Conservation (phyloP, 208 protist species). For the Angomonas ambiguus region DNA sequence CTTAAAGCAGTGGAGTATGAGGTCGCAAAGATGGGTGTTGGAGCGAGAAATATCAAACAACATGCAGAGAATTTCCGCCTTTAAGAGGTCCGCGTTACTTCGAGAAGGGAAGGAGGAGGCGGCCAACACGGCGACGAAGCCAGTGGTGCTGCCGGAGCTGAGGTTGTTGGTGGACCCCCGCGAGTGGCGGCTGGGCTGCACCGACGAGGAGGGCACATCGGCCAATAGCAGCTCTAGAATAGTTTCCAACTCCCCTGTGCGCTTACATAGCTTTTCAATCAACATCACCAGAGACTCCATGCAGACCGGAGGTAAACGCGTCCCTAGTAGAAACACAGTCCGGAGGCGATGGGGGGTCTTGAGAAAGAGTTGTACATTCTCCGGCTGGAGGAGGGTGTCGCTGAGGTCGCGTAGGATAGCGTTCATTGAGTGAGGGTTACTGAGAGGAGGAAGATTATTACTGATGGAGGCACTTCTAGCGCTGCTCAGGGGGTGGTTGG, state of each 20-base stretch:
- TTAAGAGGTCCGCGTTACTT: slow-evolving; percentile 35
- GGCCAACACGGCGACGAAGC: no score
- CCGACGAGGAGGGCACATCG: slow-evolving; percentile 8
- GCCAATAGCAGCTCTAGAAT: slow-evolving; percentile 54
- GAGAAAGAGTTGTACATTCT: slow-evolving; percentile 67
- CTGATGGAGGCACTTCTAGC: no score
- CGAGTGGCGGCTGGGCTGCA: no score
- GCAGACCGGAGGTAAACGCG: slow-evolving; percentile 60
- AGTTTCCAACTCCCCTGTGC: slow-evolving; percentile 49
- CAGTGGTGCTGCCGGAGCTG: no score
- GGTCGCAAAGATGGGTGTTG: slow-evolving; percentile 59
- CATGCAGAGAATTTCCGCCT: slow-evolving; percentile 81
- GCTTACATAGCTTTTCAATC: slow-evolving; percentile 83
- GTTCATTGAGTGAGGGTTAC: background rate
- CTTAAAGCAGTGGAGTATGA: slow-evolving; percentile 54
- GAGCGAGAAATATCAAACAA: slow-evolving; percentile 82
- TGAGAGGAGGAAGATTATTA: background rate
- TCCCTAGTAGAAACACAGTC: slow-evolving; percentile 44
- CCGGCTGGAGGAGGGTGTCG: slow-evolving; percentile 49
- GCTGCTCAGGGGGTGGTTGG: no score
- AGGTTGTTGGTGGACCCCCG: no score
- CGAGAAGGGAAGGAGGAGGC: no score
- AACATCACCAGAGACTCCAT: slow-evolving; percentile 71
- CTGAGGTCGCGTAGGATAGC: slow-evolving; percentile 85
- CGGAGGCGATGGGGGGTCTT: slow-evolving; percentile 47